phyloP scores from a whole-genome alignment of 2,329 filamentous ascomycete genomes.

The Neofusicoccum laricinum region DNA sequence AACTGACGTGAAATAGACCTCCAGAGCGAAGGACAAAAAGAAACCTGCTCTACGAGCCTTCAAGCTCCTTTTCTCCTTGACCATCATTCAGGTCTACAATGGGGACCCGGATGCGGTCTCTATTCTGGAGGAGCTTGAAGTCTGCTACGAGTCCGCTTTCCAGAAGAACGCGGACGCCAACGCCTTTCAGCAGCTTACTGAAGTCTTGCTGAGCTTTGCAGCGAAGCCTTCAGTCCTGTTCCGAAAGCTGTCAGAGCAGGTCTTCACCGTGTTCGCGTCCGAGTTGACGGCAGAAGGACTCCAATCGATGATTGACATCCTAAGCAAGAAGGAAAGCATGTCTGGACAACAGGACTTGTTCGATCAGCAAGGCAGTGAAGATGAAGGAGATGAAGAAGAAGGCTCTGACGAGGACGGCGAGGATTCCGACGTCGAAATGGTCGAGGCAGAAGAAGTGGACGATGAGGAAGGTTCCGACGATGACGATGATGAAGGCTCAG shows the following conservation, averaged over 20 bases:
- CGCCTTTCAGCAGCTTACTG: constrained; percentile 70
- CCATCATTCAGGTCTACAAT: constrained; percentile 85
- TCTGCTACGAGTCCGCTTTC: constrained; percentile 53
- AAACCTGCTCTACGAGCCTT: constrained; percentile 60
- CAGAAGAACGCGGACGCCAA: constrained; percentile 35
- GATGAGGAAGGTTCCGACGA: constrained; percentile 25
- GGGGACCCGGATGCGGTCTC: constrained; percentile 82
- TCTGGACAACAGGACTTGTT: constrained; percentile 87
- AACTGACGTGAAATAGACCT: constrained; percentile 17
- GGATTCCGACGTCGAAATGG: constrained; percentile 45
- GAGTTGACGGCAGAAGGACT: constrained; percentile 73
- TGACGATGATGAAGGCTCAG: constrained; percentile 23
- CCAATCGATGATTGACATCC: constrained; percentile 63
- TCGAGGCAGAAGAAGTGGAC: constrained; percentile 31
- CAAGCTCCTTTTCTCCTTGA: constrained; percentile 77
- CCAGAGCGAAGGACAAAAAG: constrained; percentile 26
- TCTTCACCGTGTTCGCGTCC: constrained; percentile 77
- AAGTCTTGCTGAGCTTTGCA: constrained; percentile 86
- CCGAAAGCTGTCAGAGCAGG: constrained; percentile 80
- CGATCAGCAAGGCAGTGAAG: constrained; percentile 53
- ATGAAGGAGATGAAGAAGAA: constrained; percentile 44
- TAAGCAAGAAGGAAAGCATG: constrained; percentile 75
- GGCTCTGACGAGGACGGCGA: constrained; percentile 46
- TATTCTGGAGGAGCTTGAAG: constrained; percentile 76
- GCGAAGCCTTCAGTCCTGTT: constrained; percentile 81